Evolutionary conservation across 108 stramenopile genomes (phyloP), one percentile per base, ranked within the genome.

Genomic region (Skeletonema costatum): DNA sequence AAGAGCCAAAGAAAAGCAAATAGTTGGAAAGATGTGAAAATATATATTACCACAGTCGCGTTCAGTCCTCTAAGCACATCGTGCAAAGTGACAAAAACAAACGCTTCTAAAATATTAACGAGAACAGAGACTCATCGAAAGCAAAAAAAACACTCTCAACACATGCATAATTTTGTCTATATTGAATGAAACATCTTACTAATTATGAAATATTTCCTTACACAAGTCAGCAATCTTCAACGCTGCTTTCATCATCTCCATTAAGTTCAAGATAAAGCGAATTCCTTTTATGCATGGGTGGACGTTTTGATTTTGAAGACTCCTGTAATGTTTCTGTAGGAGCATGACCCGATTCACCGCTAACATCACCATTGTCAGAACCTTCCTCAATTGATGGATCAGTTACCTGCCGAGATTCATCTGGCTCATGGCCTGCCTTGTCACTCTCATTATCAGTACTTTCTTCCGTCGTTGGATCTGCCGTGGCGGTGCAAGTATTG

Each of bases 1-100:
- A 51, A 70, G 81, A 82, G 60, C 67, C 66, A 38, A 82, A 82
- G 66, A 82, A 82, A 66, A 71, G 21, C 56, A 82, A 81, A 75
- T 81, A 70, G 60, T 59, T 4, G 6, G n/a, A 6, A 51, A 17
- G 50, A 51, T 19, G 50, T 19, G 17, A 21, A 17, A 21, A 0
- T 25, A 25, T 0, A 25, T 25, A 25, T 3, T 51, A 19, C 19
- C 8, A 8, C 36, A 6, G 36, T 36, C 5, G 5, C 36, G 36
- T 25, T 36, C 36, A 36, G 36, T 19, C 7, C 11, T 42, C 41
- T 36, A 36, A 5, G 36, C 36, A 36, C 8, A 6, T 36, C 36
- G 25, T 36, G 36, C 41, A 42, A 42, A 42, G 50, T 51, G 50
- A 21, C 19, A 19, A 17, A 17, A 17, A 14, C 50, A 51, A 19